Evolutionary conservation across 1,139 yeast species (phyloP), one percentile per base, ranked within the genome.

Genomic region (Pichia sp.): DNA sequence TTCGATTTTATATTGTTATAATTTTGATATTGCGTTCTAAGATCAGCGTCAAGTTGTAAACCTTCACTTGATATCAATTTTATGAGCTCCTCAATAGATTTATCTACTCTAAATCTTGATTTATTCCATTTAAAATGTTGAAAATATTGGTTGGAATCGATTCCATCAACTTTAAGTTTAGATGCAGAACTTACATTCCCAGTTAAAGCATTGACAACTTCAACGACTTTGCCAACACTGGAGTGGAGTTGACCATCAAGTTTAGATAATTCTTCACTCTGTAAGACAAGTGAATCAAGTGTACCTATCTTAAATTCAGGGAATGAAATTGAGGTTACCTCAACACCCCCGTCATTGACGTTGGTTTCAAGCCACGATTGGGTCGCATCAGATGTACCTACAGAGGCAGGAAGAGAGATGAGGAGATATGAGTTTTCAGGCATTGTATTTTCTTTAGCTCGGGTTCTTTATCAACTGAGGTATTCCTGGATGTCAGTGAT

Each of bases 291-390:
- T 31, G 89, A 81, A 64, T 93, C 99, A 58, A 91, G 72, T 3
- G 97, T 89, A 28, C 97, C 97, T 51, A 91, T 85, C 63, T 91
- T 93, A 63, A 91, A 89, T 50, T 73, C 79, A n/a, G 97, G 98
- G 40, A 88, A 70, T 33, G 69, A 67, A 47, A 84, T 75, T 43
- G 66, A 65, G 44, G 62, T 58, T 36, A 72, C 56, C 30, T 52
- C 52, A n/a, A 51, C 52, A 44, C 62, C 64, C 12, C 78, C 79
- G 22, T 66, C 69, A 50, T 64, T 65, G 43, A 72, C 63, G 14
- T 64, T 56, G 42, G 63, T 59, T 49, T 70, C 71, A 42, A 74
- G 60, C 71, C 74, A 72, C 26, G 47, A 43, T 5, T 40, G 20
- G 21, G 55, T 47, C 12, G 55, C 41, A 21, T 36, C 22, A 30